These are phyloP conservation scores for Xylariaceae sp. DNA, from an alignment of 2,329 filamentous ascomycete genomes.

Conservation along the genomic window DNA sequence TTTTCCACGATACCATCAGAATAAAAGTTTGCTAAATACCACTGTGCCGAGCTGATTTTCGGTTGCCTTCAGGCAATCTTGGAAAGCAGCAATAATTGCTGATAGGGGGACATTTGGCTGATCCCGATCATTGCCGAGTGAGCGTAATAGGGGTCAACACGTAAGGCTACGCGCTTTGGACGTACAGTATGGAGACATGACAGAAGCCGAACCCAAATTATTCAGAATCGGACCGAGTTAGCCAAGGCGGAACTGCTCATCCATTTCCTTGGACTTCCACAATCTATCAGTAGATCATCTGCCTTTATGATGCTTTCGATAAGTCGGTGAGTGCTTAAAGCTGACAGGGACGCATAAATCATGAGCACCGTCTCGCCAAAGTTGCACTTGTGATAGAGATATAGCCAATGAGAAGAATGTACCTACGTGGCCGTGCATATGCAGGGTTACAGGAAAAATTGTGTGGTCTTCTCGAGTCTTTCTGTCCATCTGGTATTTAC, in stretches of 20 bases:
- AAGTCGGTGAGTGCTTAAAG: neutral
- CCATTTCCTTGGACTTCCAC: too few species aligned
- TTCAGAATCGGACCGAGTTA: neutral
- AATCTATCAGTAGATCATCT: too few species aligned
- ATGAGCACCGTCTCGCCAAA: conserved; percentile 1
- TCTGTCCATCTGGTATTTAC: too few species aligned
- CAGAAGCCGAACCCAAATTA: too few species aligned
- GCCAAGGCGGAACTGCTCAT: too few species aligned
- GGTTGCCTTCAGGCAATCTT: conserved; percentile 14
- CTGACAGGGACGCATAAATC: neutral
- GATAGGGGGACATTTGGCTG: neutral
- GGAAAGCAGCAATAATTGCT: neutral
- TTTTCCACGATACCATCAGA: neutral
- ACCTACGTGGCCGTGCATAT: conserved; percentile 5
- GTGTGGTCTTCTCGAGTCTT: too few species aligned
- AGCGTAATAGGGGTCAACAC: neutral
- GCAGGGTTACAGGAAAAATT: too few species aligned
- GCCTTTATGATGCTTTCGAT: neutral
- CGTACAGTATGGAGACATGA: conserved; percentile 12
- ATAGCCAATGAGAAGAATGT: neutral
- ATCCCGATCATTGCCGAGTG: neutral
- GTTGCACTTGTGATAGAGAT: conserved; percentile 6
- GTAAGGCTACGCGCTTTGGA: neutral
- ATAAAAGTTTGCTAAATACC: too few species aligned
- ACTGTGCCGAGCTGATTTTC: neutral